Conservation (phyloP, 2,329 filamentous ascomycete species). For the Ascochyta clinopodiicola region DNA sequence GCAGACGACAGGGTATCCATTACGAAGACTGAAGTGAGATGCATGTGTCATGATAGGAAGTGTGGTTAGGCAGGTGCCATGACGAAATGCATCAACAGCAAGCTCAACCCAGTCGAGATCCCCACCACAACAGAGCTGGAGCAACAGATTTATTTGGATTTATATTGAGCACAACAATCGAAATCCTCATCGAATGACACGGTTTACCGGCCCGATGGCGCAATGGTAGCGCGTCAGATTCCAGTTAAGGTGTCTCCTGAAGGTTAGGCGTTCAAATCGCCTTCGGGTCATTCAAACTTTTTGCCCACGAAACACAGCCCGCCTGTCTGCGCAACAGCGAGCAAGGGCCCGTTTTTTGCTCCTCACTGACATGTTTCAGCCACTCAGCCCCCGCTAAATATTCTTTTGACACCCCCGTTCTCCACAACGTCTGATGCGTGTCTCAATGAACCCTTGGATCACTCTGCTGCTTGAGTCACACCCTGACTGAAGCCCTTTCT, state of each 20-base stretch:
- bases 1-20: background rate
- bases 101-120: too few relatives aligned
- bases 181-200: constrained; percentile 18
- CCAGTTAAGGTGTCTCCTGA: constrained; percentile 22
- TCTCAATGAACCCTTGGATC: background rate
- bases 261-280: constrained; percentile 24
- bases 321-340: background rate
- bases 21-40: too few relatives aligned
- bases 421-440: constrained; percentile 2
- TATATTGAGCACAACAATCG: background rate
- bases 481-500: background rate
- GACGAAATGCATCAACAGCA: too few relatives aligned
- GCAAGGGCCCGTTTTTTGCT: constrained; percentile 10
- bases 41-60: too few relatives aligned
- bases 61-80: too few relatives aligned
- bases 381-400: background rate
- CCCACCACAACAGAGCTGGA: too few relatives aligned
- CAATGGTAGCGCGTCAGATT: constrained; percentile 26
- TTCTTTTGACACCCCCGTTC: constrained; percentile 1
- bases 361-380: constrained; percentile 12
- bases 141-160: too few relatives aligned
- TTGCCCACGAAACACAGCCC: background rate
- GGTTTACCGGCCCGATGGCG: constrained; percentile 22
- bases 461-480: background rate
- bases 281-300: constrained; percentile 21